Base-by-base conservation (phyloP, 495 filamentous ascomycete species). In the Hyaloscypha hepaticicola region DNA sequence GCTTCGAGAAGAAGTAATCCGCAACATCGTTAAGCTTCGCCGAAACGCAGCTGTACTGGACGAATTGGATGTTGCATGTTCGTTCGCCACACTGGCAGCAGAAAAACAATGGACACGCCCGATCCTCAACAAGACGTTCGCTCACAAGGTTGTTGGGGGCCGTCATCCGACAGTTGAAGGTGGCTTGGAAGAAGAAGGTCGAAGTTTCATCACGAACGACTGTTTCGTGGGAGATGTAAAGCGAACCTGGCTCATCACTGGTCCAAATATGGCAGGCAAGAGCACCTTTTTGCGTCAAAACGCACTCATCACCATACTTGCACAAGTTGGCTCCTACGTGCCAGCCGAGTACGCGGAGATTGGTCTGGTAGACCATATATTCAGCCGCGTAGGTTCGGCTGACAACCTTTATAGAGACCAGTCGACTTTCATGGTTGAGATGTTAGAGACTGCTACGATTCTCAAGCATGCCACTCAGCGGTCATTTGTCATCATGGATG, bases 191-290 rank as follows among this genome's bases (percentile, higher is more conserved):
- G 87, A 90, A 59, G 86, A 92, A 72, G 95, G 95, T 3, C 84
- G 91, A 31, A 85, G 78, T 2, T 99, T 99, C 70, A 88, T 90
- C 29, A 82, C 86, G 58, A 99, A 99, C 62, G 91, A 97, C 75
- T 96, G 92, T 78, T 81, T 90, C 50, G 76, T 97, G 19, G 89
- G 88, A 22, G 81, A 79, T 26, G 70, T 78, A 45, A 89, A 94
- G 68, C 79, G 84, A 3, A 82, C 93, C 49, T 94, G 91, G 89
- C 83, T 99, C 27, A 90, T 99, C 66, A 97, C 94, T 0, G 95
- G 95, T 0, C 95, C 96, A n/a, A 99, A 99, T 78, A 99, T 99
- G 95, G 96, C 88, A 6, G 95, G 95, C 29, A 99, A 99, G 77
- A 92, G 88, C 72, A 99, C 95, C 0, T 99, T 96, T 72, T 79